phyloP scores from a whole-genome alignment of 306 rosid genomes.

The Chamaecrista fasciculata region DNA sequence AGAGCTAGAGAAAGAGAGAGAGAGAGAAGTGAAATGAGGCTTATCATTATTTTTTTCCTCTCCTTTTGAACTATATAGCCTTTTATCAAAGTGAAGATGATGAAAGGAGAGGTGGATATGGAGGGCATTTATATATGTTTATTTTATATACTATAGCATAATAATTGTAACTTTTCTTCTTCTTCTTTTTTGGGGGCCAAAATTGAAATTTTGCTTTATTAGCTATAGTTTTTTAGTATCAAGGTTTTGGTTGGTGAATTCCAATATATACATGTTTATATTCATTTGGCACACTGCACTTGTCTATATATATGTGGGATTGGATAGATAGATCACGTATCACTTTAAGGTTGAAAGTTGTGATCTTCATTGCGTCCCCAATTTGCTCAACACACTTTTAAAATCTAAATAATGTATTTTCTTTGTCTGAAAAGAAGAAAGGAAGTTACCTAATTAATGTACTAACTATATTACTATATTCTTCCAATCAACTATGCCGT shows the following conservation, averaged over 20 bases:
- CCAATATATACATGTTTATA: background rate
- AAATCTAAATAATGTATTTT: background rate
- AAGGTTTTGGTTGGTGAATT: background rate
- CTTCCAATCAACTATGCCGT: background rate
- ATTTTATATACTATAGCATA: too few relatives aligned
- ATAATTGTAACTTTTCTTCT: background rate
- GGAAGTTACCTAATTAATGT: slow-evolving; percentile 27
- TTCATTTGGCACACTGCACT: slow-evolving; percentile 29
- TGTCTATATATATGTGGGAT: slow-evolving; percentile 29
- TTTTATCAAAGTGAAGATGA: slow-evolving; percentile 7
- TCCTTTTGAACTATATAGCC: background rate
- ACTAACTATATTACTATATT: background rate
- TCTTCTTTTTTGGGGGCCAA: background rate
- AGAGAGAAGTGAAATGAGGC: background rate
- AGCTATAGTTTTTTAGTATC: too few relatives aligned
- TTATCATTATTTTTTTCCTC: background rate
- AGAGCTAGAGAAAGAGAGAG: background rate
- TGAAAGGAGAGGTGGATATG: background rate
- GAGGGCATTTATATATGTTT: too few relatives aligned
- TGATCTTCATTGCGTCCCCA: slow-evolving; percentile 17
- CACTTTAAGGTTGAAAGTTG: slow-evolving; percentile 9
- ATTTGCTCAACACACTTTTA: slow-evolving; percentile 1
- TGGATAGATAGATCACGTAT: slow-evolving; percentile 26
- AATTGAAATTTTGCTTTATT: too few relatives aligned
- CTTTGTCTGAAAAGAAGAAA: too few relatives aligned